Conservation (phyloP, 2,329 filamentous ascomycete genomes). For the Fusarium sp. region DNA sequence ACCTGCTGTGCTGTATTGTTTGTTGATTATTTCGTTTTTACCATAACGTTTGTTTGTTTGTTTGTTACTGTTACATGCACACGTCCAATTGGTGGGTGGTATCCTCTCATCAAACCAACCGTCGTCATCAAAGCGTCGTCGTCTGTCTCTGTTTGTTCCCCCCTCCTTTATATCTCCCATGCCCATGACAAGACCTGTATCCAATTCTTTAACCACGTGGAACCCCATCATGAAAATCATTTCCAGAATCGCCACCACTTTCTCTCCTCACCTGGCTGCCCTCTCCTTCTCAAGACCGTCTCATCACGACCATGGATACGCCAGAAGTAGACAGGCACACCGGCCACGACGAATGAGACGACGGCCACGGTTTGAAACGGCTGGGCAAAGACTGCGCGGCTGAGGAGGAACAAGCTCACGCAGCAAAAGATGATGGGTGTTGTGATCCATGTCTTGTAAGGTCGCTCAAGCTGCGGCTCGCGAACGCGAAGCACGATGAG, state of each 20-base stretch:
- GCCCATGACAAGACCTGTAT: constrained; percentile 1
- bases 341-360: constrained; percentile 82
- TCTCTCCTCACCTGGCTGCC: constrained; percentile 44
- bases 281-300: constrained; percentile 54
- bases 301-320: constrained; percentile 75
- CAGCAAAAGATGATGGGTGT: constrained; percentile 99
- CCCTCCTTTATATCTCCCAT: neutral
- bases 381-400: constrained; percentile 88
- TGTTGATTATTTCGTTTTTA: constrained; percentile 7
- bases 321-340: constrained; percentile 91
- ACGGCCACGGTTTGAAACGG: constrained; percentile 91
- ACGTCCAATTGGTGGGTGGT: constrained; percentile 5
- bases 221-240: constrained; percentile 22
- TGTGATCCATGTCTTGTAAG: constrained; percentile 95
- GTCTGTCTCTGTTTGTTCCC: neutral
- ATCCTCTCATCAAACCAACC: constrained; percentile 13
- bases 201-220: neutral
- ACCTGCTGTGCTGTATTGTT: neutral
- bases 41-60: neutral
- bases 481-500: constrained; percentile 89
- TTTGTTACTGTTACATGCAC: constrained; percentile 24
- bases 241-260: constrained; percentile 73
- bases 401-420: constrained; percentile 91
- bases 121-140: constrained; percentile 10
- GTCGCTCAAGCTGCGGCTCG: constrained; percentile 87